Base-by-base conservation (phyloP, 805 yeast genomes). In the Candida chauliodis region DNA sequence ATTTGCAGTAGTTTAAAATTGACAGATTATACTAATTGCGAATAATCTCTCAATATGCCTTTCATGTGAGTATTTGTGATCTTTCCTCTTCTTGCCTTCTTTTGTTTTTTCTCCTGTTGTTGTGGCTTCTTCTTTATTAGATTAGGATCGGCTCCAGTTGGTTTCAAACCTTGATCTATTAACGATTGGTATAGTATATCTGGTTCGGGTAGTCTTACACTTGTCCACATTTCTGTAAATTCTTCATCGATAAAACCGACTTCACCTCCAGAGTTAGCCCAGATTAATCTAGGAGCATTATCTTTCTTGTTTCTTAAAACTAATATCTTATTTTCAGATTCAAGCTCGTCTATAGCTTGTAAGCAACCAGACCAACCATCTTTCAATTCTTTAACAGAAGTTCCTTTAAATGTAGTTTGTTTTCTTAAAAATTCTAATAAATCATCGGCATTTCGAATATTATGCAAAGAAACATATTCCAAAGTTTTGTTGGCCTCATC, bases 81-180 rank as follows among this genome's bases (percentile, higher is more conserved):
- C 70, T 89, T 93, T 32, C 96, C 95, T 55, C 89, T 77, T 63
- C 98, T 79, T 36, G 95, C 86, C 62, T 86, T 90, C 76, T 88
- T 88, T 58, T 84, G 89, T 64, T 89, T 91, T 59, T 84, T 78
- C 47, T 78, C 81, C 28, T 70, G 73, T 39, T 63, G 68, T 39
- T 59, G 67, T 32, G 75, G 76, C 40, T 75, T 77, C 56, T 80
- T 83, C 61, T 82, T 86, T 43, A 89, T 65, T n/a, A 85, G 77
- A 29, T 89, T 86, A n/a, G 99, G 98, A 57, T 93, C 99, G n/a
- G 89, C 93, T 54, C 93, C 84, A 0, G 98, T 91, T 8, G 99
- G 99, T 59, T 89, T 93, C 59, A 93, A 74, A n/a, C 96, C 91
- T 43, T 85, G 80, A 43, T 80, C 86, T 42, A 83, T 75, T 45